phyloP scores from a whole-genome alignment of 2,329 filamentous ascomycete genomes.

The Penicillium glabrum region DNA sequence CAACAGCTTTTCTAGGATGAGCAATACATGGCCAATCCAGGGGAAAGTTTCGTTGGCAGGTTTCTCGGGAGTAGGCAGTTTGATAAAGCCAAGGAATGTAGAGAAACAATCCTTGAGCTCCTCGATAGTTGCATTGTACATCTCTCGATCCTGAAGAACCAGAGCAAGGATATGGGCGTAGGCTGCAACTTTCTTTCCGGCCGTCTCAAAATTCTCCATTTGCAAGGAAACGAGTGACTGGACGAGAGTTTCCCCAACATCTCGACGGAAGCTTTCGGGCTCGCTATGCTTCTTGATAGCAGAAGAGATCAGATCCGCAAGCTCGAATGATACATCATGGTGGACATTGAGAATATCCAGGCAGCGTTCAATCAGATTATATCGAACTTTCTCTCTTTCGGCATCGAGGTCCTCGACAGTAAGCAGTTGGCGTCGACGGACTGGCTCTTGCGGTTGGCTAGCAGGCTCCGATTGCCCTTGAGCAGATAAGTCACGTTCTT shows the following conservation, averaged over 20 bases:
- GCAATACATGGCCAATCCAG: conserved; percentile 87
- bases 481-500: conserved; percentile 15
- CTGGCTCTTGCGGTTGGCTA: conserved; percentile 17
- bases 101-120: conserved; percentile 75
- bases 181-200: conserved; percentile 74
- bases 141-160: conserved; percentile 76
- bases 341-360: conserved; percentile 88
- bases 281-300: conserved; percentile 64
- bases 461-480: conserved; percentile 22
- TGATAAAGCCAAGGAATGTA: conserved; percentile 76
- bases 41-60: conserved; percentile 77
- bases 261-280: conserved; percentile 60
- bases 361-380: conserved; percentile 81
- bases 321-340: conserved; percentile 83
- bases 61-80: conserved; percentile 59
- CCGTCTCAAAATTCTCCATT: conserved; percentile 55
- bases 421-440: conserved; percentile 32
- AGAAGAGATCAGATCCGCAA: conserved; percentile 80
- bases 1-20: conserved; percentile 88
- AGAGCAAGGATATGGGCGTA: conserved; percentile 90
- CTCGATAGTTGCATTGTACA: conserved; percentile 74
- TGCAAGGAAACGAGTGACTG: conserved; percentile 74
- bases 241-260: conserved; percentile 79
- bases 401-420: conserved; percentile 79
- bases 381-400: conserved; percentile 69